Base-by-base conservation (phyloP, 208 protist species). In the Crithidia expoeki region DNA sequence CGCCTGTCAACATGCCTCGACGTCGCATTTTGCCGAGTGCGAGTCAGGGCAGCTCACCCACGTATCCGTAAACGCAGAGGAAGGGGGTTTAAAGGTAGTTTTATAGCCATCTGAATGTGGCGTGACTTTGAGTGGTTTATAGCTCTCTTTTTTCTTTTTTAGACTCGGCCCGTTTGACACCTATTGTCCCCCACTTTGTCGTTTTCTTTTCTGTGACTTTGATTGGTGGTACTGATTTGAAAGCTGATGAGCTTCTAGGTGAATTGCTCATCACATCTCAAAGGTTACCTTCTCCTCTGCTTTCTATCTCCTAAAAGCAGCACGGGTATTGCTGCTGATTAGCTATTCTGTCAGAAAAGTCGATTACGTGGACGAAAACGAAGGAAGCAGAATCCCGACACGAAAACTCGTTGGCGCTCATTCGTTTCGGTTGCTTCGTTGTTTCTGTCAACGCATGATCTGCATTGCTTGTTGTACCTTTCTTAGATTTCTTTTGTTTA, bases 1-100 rank as follows among this genome's bases (percentile, higher is more conserved):
- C 56, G 47, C 51, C 64, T 3, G 46, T 68, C 50, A 72, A 78
- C 59, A 78, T 78, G 73, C 73, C 64, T 2, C 73, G 64, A 10
- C 68, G 67, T 12, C 60, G 67, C 44, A 46, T 34, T 28, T 36
- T 42, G 34, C 51, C 72, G 25, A 62, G 53, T 32, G 17, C 38
- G 19, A 66, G 36, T 11, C 36, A 30, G 10, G 23, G 32, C 36
- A 60, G 25, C 68, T 34, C 60, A 4, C 38, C 40, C 42, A 40
- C 55, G 40, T 67, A 74, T 38, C 30, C 34, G 33, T 65, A 59
- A 30, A 40, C 36, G 36, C n/a, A n/a, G n/a, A n/a, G n/a, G n/a
- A n/a, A n/a, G n/a, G n/a, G n/a, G n/a, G n/a, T n/a, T n/a, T n/a
- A n/a, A n/a, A n/a, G n/a, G n/a, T n/a, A n/a, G n/a, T n/a, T n/a